phyloP scores from a whole-genome alignment of 805 yeast genomes.

The Candida insectalens region DNA sequence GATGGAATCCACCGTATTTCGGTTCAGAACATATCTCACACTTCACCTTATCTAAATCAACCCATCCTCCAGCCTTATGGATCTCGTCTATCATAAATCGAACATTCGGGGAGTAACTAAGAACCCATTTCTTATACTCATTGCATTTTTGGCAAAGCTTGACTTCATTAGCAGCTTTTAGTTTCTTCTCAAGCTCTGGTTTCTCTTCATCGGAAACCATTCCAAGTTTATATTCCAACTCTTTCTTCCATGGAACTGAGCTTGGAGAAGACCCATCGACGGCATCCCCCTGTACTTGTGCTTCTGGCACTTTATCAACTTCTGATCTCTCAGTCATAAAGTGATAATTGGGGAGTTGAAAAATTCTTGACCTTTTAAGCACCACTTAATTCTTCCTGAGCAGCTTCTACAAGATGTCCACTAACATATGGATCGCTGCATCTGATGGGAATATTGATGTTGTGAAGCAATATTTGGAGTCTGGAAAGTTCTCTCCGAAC shows the following conservation, averaged over 20 bases:
- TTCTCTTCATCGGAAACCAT: not conserved
- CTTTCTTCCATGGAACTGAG: too few species aligned
- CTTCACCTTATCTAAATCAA: constrained; percentile 43
- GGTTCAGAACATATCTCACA: constrained; percentile 81
- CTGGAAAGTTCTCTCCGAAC: constrained; percentile 51
- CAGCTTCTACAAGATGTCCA: constrained; percentile 11
- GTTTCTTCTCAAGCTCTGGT: not conserved
- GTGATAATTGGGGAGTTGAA: too few species aligned
- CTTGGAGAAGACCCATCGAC: too few species aligned
- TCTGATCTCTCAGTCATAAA: too few species aligned
- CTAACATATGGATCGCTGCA: constrained; percentile 90
- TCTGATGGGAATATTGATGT: constrained; percentile 64
- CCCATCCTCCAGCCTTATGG: constrained; percentile 45
- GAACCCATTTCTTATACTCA: constrained; percentile 70
- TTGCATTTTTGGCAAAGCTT: constrained; percentile 60
- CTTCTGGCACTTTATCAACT: too few species aligned
- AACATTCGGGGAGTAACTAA: constrained; percentile 75
- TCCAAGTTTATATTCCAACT: not conserved
- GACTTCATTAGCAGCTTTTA: not conserved
- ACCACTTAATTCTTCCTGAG: too few species aligned
- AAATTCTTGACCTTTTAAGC: too few species aligned
- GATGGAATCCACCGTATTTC: constrained; percentile 89
- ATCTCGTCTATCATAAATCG: constrained; percentile 81
- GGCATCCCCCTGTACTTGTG: not conserved
- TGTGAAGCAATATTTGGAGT: constrained; percentile 46